These are phyloP conservation scores for Gorgonomyces haynaldii DNA, from an alignment of 192 early-diverging fungal species.

Conservation along the genomic window DNA sequence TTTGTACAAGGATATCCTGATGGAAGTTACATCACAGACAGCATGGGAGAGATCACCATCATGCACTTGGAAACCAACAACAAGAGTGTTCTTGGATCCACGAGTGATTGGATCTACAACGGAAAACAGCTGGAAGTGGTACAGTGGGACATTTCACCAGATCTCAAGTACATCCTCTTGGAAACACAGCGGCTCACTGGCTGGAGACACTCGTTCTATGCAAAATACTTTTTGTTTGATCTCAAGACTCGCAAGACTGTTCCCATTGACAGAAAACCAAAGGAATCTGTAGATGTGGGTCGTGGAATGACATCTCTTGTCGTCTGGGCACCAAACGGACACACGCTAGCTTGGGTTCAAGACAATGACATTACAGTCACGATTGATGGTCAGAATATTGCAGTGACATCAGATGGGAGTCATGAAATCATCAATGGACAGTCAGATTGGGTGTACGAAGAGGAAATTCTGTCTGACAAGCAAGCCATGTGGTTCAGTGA, in stretches of 20 bases:
- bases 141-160: constrained; percentile 57
- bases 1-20: too few relatives aligned
- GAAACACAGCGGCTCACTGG: constrained; percentile 48
- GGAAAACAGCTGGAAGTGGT: constrained; percentile 9
- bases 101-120: constrained; percentile 7
- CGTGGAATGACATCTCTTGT: constrained; percentile 49
- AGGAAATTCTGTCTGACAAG: constrained; percentile 67
- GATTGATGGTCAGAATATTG: constrained; percentile 48
- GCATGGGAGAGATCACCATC: too few relatives aligned
- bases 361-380: constrained; percentile 82
- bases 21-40: too few relatives aligned
- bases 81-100: neutral
- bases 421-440: constrained; percentile 77
- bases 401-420: constrained; percentile 77
- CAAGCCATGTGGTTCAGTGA: constrained; percentile 82
- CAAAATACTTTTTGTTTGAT: constrained; percentile 71
- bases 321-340: constrained; percentile 66
- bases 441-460: constrained; percentile 98
- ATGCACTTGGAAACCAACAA: too few relatives aligned
- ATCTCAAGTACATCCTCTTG: constrained; percentile 67
- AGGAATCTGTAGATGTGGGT: constrained; percentile 19
- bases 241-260: constrained; percentile 40
- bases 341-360: constrained; percentile 69
- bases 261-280: constrained; percentile 28
- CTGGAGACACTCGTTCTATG: constrained; percentile 77